Conservation (phyloP, 1,139 yeast species). For the Yamadazyma sp. region DNA sequence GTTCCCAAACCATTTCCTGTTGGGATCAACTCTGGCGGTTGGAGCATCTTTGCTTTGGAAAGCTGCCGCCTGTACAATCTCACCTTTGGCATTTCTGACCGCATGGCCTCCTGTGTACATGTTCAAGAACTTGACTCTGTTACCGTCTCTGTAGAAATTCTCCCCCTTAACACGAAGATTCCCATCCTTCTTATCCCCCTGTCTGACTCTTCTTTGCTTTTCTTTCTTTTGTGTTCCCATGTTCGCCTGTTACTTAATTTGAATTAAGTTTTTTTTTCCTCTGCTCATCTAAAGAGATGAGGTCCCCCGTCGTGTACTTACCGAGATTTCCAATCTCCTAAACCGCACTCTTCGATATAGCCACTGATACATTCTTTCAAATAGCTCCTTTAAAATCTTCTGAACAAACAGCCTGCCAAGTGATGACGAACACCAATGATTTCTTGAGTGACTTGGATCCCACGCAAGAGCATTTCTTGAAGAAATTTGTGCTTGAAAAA, state of each 20-base stretch:
- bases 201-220: conserved; percentile 79
- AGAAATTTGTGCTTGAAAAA: conserved; percentile 69
- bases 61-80: conserved; percentile 80
- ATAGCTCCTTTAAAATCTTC: too few species aligned
- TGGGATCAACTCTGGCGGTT: conserved; percentile 91
- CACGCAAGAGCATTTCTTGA: conserved; percentile 78
- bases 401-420: too few species aligned
- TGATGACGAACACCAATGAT: conserved; percentile 4
- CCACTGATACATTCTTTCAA: too few species aligned
- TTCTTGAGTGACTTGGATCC: conserved; percentile 39
- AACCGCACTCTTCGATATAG: background rate
- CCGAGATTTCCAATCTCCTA: background rate
- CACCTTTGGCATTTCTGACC: conserved; percentile 83
- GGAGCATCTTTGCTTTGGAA: conserved; percentile 89
- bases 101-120: conserved; percentile 95
- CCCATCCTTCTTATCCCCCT: conserved; percentile 82
- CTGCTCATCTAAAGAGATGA: conserved; percentile 11
- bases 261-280: conserved; percentile 9
- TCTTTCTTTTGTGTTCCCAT: conserved; percentile 97
- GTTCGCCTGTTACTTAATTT: background rate
- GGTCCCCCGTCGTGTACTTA: conserved; percentile 1
- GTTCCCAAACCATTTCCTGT: conserved; percentile 96
- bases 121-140: conserved; percentile 82
- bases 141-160: conserved; percentile 93
- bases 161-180: conserved; percentile 95